Evolutionary conservation across 495 filamentous ascomycete species (phyloP), one percentile per base, ranked within the genome.

Genomic region (Talaromyces proteolyticus): DNA sequence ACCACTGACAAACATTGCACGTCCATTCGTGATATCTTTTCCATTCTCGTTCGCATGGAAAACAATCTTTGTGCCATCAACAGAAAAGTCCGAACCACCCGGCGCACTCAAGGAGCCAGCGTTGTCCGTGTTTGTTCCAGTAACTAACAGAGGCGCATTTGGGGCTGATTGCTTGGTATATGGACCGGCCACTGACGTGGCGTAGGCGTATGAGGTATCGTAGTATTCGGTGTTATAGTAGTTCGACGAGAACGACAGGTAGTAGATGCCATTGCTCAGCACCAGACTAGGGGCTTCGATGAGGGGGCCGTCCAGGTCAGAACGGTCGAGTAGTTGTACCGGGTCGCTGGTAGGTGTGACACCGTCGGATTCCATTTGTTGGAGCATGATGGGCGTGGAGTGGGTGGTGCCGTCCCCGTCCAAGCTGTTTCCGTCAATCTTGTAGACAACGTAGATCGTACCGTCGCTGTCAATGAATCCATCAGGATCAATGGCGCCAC

Each of bases 231-330:
- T 74, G 0, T 62, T 67, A 54, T 68, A 82, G 56, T 73, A 80
- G 49, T 80, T 76, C 6, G 72, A 75, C 25, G 77, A 80, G 65
- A 80, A 86, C 56, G 82, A 81, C 12, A 85, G 67, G 52, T 78
- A 72, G 58, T 77, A 84, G 16, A 67, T 66, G 14, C 76, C 77
- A 4, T 59, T 56, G 16, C 62, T 62, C 47, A 66, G 64, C 24
- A 76, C 65, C 52, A 85, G 53, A 16, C 70, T 58, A 1, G 81
- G 82, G 11, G 79, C 83, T 62, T 85, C 81, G 12, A 85, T 72
- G 0, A 84, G 57, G 16, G 77, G 77, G 3, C 78, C 79, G 53
- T 84, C 82, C 14, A 55, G 56, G n/a, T 69, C 58, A n/a, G 57
- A 64, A 29, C 79, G 73, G 49, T 78, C 69, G 34, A 85, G 64